Base-by-base conservation (phyloP, 164 flowering plant species). In the Santalum album region DNA sequence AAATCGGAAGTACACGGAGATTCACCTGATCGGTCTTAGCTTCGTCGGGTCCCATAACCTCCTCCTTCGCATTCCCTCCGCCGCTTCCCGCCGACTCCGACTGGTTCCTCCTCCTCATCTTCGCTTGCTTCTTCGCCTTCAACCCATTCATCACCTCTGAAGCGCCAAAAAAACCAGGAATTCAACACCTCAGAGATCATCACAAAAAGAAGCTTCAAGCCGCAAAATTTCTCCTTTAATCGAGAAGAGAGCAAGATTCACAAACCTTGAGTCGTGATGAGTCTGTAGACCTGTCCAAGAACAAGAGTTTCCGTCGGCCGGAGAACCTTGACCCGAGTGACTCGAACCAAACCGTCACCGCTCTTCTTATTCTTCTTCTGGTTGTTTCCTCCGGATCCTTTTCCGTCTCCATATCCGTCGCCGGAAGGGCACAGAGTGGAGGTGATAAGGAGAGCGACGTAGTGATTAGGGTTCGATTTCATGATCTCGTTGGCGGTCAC, bases 71-170 rank as follows among this genome's bases (percentile, higher is more conserved):
- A 29, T 29, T 29, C 9, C 34, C 34, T 29, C 34, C 34, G 4
- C 34, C 6, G 9, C 9, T 9, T 25, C 16, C 15, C 10, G 49
- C 67, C 17, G 66, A 56, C 53, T 71, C 79, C 36, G 57, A 22
- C 25, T 65, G 58, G 61, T 32, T 64, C 65, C 68, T 71, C 74
- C 70, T 85, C 42, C 14, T 38, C 76, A 69, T 62, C 79, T 78
- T 87, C 7, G 83, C 78, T 23, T 78, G 71, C 59, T 80, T 94
- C 81, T 78, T 92, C 7, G 84, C 97, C 77, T 65, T 63, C 72
- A 94, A 64, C 15, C 85, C 95, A 48, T 84, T 90, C 97, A 90
- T 87, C 18, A 90, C 97, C 65, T 94, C 99, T 94, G 42, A 12
- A 38, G 4, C 14, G 15, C 3, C 17, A 38, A 5, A 32, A 5